A percentile compares a stretch with the other conserved stretches of the same genome.
phyloP scores from a whole-genome alignment of 768 basidiomycete genomes.

The Mycena rosella region DNA sequence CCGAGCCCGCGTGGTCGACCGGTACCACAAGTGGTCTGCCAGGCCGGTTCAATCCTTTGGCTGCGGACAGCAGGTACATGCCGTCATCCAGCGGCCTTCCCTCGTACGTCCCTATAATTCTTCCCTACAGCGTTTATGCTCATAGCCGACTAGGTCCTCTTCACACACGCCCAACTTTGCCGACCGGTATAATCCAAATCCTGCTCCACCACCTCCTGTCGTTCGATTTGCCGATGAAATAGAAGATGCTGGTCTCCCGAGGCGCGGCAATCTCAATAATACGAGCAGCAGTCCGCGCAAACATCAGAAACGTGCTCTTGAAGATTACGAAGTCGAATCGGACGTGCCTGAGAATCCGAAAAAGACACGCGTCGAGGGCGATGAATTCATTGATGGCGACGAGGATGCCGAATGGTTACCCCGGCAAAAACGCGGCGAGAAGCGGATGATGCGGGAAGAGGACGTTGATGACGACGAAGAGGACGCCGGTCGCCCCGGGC shows the following conservation, averaged over 20 bases:
- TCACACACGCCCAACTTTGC: constrained; percentile 46
- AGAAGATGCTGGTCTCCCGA: constrained; percentile 37
- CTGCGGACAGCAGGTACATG: constrained; percentile 31
- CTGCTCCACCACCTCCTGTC: constrained; percentile 31
- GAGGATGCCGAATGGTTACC: constrained; percentile 58
- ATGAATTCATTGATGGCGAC: constrained; percentile 61
- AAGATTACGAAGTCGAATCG: constrained; percentile 57
- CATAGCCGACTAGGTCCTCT: constrained; percentile 18
- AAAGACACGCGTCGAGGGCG: constrained; percentile 66
- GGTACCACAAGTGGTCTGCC: constrained; percentile 34
- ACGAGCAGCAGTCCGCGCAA: constrained; percentile 45
- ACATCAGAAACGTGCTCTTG: constrained; percentile 58
- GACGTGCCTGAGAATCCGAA: constrained; percentile 59
- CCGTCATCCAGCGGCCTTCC: constrained; percentile 31
- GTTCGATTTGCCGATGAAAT: constrained; percentile 39
- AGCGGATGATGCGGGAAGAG: constrained; percentile 63
- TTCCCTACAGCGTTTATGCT: not conserved
- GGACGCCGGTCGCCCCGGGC: constrained; percentile 49
- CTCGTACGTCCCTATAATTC: constrained; percentile 23
- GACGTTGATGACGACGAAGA: constrained; percentile 63
- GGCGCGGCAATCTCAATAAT: constrained; percentile 50
- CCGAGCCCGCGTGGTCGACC: constrained; percentile 37
- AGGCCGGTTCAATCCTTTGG: constrained; percentile 41
- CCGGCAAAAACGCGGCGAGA: constrained; percentile 58
- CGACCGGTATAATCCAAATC: constrained; percentile 54